These are phyloP conservation scores for Rhodotorula toruloides DNA, from an alignment of 768 basidiomycete species.

Conservation along the genomic window DNA sequence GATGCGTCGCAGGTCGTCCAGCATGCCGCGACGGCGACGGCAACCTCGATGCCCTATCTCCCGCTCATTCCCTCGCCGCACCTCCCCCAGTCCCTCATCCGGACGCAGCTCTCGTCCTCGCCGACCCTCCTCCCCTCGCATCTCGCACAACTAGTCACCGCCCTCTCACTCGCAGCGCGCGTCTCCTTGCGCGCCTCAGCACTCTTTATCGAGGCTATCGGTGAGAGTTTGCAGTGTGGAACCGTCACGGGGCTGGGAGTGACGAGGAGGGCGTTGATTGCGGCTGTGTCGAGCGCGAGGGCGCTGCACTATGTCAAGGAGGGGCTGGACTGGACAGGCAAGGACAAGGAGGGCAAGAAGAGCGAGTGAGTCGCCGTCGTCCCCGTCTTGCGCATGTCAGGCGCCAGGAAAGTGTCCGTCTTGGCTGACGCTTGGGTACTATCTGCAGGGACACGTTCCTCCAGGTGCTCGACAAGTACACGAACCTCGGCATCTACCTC, in stretches of 20 bases:
- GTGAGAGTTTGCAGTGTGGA: conserved; percentile 42
- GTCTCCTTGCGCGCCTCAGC: conserved; percentile 43
- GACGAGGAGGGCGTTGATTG: conserved; percentile 45
- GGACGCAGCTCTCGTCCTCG: conserved; percentile 16
- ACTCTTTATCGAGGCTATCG: conserved; percentile 47
- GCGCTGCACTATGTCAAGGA: conserved; percentile 42
- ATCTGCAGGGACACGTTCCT: conserved; percentile 43
- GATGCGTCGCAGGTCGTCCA: too few species aligned
- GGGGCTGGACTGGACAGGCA: conserved; percentile 40
- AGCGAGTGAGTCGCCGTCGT: conserved; percentile 14
- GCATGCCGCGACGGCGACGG: neutral
- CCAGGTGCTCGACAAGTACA: conserved; percentile 47
- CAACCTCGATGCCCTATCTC: neutral
- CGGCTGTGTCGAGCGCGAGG: conserved; percentile 46
- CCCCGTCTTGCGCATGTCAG: neutral
- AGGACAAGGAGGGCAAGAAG: conserved; percentile 33
- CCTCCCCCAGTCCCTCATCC: conserved; percentile 31
- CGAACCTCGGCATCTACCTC: conserved; percentile 48
- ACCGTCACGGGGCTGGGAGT: conserved; percentile 45
- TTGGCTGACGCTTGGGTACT: too few species aligned
- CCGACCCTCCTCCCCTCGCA: conserved; percentile 45
- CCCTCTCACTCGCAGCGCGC: conserved; percentile 44
- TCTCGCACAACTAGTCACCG: conserved; percentile 46
- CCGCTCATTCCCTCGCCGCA: neutral
- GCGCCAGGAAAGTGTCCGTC: too few species aligned